A percentile compares a stretch with the other conserved stretches of the same genome.
Conservation (phyloP, 345 rosid species). For the Kernera saxatilis region DNA sequence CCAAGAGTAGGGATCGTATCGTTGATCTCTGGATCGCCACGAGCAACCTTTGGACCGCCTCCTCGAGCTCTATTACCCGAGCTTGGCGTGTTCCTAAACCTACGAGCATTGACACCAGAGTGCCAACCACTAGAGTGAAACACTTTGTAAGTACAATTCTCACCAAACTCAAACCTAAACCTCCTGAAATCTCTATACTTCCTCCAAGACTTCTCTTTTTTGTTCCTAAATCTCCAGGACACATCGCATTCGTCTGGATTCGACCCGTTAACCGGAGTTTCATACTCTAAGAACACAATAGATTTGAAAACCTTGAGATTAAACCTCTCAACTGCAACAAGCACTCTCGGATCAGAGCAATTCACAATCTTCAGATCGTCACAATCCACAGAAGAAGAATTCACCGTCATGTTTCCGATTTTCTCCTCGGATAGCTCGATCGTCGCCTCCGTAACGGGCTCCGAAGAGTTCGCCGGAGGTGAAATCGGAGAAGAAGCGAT, state of each 20-base stretch:
- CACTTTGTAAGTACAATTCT: conserved; percentile 57
- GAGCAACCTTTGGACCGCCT: conserved; percentile 28
- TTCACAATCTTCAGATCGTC: conserved; percentile 51
- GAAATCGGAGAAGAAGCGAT: conserved; percentile 23
- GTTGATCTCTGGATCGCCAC: conserved; percentile 56
- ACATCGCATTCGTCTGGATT: conserved; percentile 75
- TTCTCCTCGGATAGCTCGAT: conserved; percentile 46
- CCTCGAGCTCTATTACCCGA: conserved; percentile 19
- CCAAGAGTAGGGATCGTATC: conserved; percentile 61
- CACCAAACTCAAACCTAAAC: conserved; percentile 62
- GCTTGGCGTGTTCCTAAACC: conserved; percentile 36
- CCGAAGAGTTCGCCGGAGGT: conserved; percentile 26
- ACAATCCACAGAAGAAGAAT: conserved; percentile 32
- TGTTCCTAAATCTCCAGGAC: conserved; percentile 89
- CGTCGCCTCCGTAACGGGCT: conserved; percentile 39
- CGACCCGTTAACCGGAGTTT: conserved; percentile 67
- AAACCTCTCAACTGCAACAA: conserved; percentile 70
- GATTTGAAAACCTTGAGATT: conserved; percentile 66
- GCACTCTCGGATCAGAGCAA: conserved; percentile 77
- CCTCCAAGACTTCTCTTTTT: conserved; percentile 95
- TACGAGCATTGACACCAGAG: conserved; percentile 74
- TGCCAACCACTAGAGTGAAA: conserved; percentile 73
- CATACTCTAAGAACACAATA: conserved; percentile 74
- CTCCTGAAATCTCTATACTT: conserved; percentile 87
- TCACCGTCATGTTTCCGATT: conserved; percentile 34